Evolutionary conservation across 495 filamentous ascomycete genomes (phyloP).

Genomic region (Amphirosellinia nigrospora): DNA sequence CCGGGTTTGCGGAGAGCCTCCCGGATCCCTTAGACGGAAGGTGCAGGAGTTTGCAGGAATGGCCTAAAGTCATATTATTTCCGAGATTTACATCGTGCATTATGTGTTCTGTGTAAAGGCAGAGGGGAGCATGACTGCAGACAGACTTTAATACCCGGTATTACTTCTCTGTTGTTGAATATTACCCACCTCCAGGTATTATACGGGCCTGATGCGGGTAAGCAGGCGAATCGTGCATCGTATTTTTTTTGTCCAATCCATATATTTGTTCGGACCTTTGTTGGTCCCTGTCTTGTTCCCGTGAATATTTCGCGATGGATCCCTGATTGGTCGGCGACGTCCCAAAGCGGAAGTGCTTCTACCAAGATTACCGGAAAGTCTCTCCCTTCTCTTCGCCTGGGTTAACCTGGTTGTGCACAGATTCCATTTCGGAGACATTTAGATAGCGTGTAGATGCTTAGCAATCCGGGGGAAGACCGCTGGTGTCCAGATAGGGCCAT

Average conservation of each 20-base stretch:
- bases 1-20: constrained; percentile 13
- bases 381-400: constrained; percentile 1
- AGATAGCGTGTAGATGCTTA: not conserved
- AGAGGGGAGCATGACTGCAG: not conserved
- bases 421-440: not conserved
- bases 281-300: not conserved
- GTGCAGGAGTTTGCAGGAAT: constrained; percentile 17
- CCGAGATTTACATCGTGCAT: constrained; percentile 15
- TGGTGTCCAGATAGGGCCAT: not conserved
- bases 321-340: constrained; percentile 17
- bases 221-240: constrained; percentile 1
- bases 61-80: constrained; percentile 6
- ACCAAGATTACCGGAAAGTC: not conserved
- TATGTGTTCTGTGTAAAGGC: not conserved
- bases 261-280: not conserved
- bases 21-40: not conserved
- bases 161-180: not conserved
- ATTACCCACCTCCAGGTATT: not conserved
- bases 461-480: not conserved
- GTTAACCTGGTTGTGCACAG: not conserved
- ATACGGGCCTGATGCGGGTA: constrained; percentile 3
- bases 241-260: not conserved
- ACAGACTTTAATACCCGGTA: not conserved
- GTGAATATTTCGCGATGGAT: not conserved
- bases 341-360: constrained; percentile 13